phyloP scores from a whole-genome alignment of 768 basidiomycete genomes.

The Gloeopeniophorella convolvens region DNA sequence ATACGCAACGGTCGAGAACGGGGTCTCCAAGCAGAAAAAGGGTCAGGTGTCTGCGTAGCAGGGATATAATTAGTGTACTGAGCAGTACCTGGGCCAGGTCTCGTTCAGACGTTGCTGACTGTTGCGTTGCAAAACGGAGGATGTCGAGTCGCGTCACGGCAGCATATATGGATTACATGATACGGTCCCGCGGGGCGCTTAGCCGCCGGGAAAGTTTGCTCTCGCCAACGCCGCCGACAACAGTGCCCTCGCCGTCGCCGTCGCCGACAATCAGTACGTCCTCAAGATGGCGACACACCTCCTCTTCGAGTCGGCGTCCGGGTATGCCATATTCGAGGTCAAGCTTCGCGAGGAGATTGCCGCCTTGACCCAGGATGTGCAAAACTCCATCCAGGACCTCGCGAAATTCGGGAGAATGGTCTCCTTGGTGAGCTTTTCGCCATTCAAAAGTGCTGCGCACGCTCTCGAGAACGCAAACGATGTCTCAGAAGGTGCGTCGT shows the following conservation, averaged over 20 bases:
- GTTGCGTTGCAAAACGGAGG: no score
- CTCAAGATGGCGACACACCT: conserved; percentile 68
- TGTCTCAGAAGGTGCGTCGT: conserved; percentile 87
- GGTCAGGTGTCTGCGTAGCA: no score
- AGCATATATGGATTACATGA: no score
- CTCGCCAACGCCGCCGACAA: background rate
- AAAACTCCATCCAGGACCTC: conserved; percentile 82
- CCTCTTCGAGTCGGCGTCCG: conserved; percentile 90
- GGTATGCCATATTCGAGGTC: conserved; percentile 88
- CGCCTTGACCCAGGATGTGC: conserved; percentile 66
- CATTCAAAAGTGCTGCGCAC: conserved; percentile 90
- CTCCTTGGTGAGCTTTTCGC: conserved; percentile 80
- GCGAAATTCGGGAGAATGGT: conserved; percentile 92
- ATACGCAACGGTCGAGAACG: no score
- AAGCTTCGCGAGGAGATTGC: conserved; percentile 86
- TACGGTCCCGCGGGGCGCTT: no score
- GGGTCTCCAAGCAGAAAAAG: no score
- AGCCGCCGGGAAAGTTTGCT: no score
- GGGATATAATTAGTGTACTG: no score
- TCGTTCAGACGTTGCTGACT: no score
- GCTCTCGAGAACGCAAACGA: conserved; percentile 96
- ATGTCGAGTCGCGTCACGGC: no score
- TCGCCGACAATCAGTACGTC: conserved; percentile 4
- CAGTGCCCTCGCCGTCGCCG: background rate
- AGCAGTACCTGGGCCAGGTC: no score